Conservation (phyloP, 2,329 filamentous ascomycete genomes). For the Drechslerella stenobrocha region DNA sequence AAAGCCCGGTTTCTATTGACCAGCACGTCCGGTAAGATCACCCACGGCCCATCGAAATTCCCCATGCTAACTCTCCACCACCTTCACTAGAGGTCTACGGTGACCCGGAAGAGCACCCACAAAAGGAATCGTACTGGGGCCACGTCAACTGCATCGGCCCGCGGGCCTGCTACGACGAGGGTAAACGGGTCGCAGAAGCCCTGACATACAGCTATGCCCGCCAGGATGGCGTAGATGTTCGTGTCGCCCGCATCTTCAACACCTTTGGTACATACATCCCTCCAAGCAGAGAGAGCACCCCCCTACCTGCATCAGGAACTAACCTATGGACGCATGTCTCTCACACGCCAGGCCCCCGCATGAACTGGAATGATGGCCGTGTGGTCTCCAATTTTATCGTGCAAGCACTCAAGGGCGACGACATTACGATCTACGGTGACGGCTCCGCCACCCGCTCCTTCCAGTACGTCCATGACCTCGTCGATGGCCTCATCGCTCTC, state of each 20-base stretch:
- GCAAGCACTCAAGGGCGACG: slow-evolving; percentile 52
- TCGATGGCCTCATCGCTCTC: slow-evolving; percentile 53
- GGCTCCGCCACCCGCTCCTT: slow-evolving; percentile 54
- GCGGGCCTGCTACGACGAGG: slow-evolving; percentile 58
- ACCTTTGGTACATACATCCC: slow-evolving; percentile 52
- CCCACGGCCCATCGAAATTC: not conserved
- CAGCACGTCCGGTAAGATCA: slow-evolving; percentile 53
- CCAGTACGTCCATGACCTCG: slow-evolving; percentile 54
- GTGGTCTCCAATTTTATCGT: slow-evolving; percentile 55
- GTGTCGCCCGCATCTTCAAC: slow-evolving; percentile 55
- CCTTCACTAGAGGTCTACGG: slow-evolving; percentile 53
- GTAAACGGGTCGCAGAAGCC: slow-evolving; percentile 57
- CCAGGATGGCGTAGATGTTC: slow-evolving; percentile 53
- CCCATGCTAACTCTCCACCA: not conserved
- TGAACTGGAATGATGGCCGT: slow-evolving; percentile 54
- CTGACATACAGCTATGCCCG: slow-evolving; percentile 55
- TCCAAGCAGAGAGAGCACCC: not conserved
- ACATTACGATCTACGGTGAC: slow-evolving; percentile 54
- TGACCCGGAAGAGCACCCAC: slow-evolving; percentile 54
- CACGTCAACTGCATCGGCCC: slow-evolving; percentile 58
- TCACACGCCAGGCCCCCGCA: slow-evolving; percentile 50
- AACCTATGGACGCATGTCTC: slow-evolving; percentile 3
- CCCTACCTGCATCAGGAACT: not conserved
- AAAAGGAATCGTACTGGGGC: slow-evolving; percentile 55
- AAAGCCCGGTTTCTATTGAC: slow-evolving; percentile 54